A percentile compares a stretch with the other conserved stretches of the same genome.
phyloP scores from a whole-genome alignment of 352 stramenopile genomes.

The Pythium phragmiticola region DNA sequence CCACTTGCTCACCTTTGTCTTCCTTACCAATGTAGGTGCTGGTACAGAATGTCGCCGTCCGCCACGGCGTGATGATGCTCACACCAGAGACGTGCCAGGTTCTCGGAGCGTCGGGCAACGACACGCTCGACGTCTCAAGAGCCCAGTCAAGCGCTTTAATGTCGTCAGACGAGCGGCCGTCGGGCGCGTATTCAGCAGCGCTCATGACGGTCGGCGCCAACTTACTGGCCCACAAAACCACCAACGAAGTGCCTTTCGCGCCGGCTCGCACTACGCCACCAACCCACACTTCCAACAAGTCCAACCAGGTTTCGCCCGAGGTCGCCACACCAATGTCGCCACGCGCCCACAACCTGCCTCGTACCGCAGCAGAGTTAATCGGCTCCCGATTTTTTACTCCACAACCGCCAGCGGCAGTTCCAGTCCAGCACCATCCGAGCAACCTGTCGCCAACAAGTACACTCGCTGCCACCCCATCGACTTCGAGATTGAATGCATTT shows the following conservation, averaged over 20 bases:
- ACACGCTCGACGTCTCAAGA: slow-evolving; percentile 17
- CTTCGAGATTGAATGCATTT: not conserved
- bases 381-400: not conserved
- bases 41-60: slow-evolving; percentile 62
- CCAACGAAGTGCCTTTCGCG: not conserved
- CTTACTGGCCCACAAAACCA: not conserved
- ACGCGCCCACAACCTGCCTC: not conserved
- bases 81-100: slow-evolving; percentile 66
- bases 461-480: not conserved
- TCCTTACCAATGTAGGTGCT: slow-evolving; percentile 33
- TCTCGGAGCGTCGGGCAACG: slow-evolving; percentile 42
- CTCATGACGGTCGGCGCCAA: slow-evolving; percentile 35
- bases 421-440: not conserved
- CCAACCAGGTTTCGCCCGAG: not conserved
- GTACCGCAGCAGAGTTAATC: slow-evolving; percentile 8
- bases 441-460: too few species aligned
- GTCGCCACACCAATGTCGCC: not conserved
- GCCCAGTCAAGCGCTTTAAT: slow-evolving; percentile 17
- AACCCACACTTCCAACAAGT: not conserved
- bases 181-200: slow-evolving; percentile 57
- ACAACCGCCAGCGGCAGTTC: not conserved
- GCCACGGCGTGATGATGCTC: slow-evolving; percentile 70
- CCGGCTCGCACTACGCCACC: not conserved
- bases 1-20: not conserved
- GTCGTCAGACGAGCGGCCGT: not conserved